Evolutionary conservation across 805 yeast species (phyloP).

Genomic region (Metschnikowia sp.): DNA sequence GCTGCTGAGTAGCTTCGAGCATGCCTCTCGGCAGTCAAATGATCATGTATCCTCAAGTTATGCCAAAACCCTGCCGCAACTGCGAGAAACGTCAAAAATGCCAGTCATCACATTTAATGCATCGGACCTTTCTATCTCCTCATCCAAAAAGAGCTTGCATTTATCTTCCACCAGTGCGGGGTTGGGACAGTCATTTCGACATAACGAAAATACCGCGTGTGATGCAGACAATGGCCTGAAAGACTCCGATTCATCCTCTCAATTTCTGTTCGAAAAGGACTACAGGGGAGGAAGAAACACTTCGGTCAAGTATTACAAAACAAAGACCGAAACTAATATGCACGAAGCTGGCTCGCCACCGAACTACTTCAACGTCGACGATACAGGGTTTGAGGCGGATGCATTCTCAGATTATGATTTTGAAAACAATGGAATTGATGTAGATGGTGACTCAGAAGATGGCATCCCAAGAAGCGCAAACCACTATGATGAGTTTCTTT

Average conservation of each 20-base stretch:
- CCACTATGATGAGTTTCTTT: conserved; percentile 22
- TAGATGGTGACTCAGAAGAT: conserved; percentile 20
- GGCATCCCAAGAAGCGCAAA: conserved; percentile 10
- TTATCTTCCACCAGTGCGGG: background rate
- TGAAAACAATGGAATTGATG: conserved; percentile 41
- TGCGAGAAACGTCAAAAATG: background rate
- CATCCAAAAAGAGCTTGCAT: conserved; percentile 1
- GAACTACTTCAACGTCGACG: conserved; percentile 27
- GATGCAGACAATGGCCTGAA: conserved; percentile 15
- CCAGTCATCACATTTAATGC: background rate
- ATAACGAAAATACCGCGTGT: background rate
- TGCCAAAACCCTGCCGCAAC: background rate
- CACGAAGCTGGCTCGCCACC: conserved; percentile 1
- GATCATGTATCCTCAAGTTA: too few species aligned
- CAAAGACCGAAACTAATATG: conserved; percentile 7
- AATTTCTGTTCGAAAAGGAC: conserved; percentile 51
- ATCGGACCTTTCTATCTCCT: conserved; percentile 2
- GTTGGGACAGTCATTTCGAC: background rate
- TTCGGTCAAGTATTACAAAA: conserved; percentile 52
- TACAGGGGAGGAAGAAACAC: conserved; percentile 47
- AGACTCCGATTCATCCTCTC: conserved; percentile 23
- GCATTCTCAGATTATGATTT: conserved; percentile 39
- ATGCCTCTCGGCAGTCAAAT: too few species aligned
- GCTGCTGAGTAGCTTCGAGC: too few species aligned
- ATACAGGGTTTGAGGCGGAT: conserved; percentile 29